Base-by-base conservation (phyloP, 2,329 filamentous ascomycete genomes). In the Beauveria bassiana region DNA sequence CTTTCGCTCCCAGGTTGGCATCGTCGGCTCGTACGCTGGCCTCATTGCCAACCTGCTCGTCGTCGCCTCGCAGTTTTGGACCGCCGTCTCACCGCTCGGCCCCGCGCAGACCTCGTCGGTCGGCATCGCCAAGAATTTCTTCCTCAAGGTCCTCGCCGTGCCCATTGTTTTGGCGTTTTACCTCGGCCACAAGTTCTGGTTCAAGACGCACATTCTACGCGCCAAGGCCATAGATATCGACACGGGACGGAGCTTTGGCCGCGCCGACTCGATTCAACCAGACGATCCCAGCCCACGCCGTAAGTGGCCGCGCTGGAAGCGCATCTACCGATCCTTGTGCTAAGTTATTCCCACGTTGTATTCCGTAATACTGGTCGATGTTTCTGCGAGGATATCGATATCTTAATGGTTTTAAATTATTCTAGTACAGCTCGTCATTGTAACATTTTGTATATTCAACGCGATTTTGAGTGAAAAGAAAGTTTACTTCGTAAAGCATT, bases 21-120 rank as follows among this genome's bases (percentile, higher is more conserved):
- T 91, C 4, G 69, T 82, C n/a, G 91, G 90, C 8, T 92, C 89
- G 1, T 95, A 85, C 80, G 65, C 91, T 26, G 90, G 90, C 14
- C 79, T 93, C 61, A 64, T 78, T 43, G 82, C 92, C 71, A 93
- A 93, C 73, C 64, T 79, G 22, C 75, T 93, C 18, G 84, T 93
- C 16, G 79, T 95, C 22, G 70, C 88, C 46, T 88, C 88, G 1
- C 90, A 95, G 71, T 90, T 93, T 75, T 95, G 89, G 88, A 80
- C 80, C 45, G 83, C 81, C 14, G 77, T 86, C 7, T 61, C 62
- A 22, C 62, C 62, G 10, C 9, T 61, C 12, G 53, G 38, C 34
- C 50, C 20, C 24, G 6, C 38, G 1, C 45, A 56, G 38, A 5
- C 34, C 10, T 43, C 60, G 16, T 40, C 24, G 12, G 22, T 14